Evolutionary conservation across 495 filamentous ascomycete genomes (phyloP).

Genomic region (Penicillium lividum): DNA sequence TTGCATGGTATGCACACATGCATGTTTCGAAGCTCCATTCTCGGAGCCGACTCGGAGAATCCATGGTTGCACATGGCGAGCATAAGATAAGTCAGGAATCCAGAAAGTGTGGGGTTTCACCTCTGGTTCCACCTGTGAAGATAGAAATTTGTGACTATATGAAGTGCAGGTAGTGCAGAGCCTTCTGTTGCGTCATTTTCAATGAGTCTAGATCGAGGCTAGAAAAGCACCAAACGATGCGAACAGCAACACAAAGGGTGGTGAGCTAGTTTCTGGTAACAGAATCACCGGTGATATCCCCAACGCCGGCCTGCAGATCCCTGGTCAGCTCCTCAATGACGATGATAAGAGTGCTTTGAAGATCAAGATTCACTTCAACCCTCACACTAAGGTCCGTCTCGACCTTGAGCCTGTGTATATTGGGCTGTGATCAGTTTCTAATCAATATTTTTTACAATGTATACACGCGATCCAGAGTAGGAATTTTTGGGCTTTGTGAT

Average conservation of each 20-base stretch:
- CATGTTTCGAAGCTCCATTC: background rate
- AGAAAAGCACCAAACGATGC: slow-evolving; percentile 6
- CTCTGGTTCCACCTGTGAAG: background rate
- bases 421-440: no score
- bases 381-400: slow-evolving; percentile 25
- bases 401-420: slow-evolving; percentile 6
- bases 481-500: background rate
- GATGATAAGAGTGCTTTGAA: slow-evolving; percentile 23
- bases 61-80: background rate
- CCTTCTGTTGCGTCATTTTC: background rate
- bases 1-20: background rate
- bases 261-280: slow-evolving; percentile 1
- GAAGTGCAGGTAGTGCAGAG: background rate
- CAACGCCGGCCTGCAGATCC: slow-evolving; percentile 13
- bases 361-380: slow-evolving; percentile 27
- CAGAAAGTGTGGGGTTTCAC: background rate
- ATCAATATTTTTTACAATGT: background rate
- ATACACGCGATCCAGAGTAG: background rate
- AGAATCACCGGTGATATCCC: background rate
- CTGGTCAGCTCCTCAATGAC: slow-evolving; percentile 13
- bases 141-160: background rate
- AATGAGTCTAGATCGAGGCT: background rate
- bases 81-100: background rate
- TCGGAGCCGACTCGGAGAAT: slow-evolving; percentile 1
- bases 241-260: background rate